Evolutionary conservation across 176 grass and related monocot species (phyloP).

Genomic region (Oryza officinalis): DNA sequence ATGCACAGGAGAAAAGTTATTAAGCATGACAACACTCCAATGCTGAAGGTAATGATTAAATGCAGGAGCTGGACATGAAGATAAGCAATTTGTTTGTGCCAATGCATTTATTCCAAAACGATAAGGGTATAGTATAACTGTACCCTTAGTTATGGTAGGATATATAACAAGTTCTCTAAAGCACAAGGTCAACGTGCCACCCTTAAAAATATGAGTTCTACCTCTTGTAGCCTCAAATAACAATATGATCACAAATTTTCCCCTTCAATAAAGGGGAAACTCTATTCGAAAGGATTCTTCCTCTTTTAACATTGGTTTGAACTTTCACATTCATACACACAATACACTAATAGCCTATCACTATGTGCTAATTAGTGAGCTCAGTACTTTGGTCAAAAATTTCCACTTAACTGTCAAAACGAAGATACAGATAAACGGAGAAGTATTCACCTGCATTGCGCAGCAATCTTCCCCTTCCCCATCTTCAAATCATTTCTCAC

Average conservation of each 20-base stretch:
- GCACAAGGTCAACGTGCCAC: too few relatives aligned
- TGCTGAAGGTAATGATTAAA: background rate
- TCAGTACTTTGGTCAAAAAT: background rate
- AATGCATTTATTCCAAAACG: background rate
- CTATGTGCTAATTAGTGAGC: background rate
- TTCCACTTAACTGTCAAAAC: background rate
- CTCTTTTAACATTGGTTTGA: background rate
- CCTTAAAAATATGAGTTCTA: too few relatives aligned
- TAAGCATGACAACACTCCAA: background rate
- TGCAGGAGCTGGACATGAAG: background rate
- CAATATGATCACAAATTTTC: too few relatives aligned
- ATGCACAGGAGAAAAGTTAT: background rate
- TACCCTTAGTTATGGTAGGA: background rate
- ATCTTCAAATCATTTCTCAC: constrained; percentile 98
- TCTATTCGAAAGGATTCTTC: too few relatives aligned
- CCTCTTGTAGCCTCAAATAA: too few relatives aligned
- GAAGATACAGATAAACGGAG: background rate
- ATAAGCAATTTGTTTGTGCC: background rate
- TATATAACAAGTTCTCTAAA: background rate
- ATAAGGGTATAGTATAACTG: background rate
- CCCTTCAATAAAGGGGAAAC: too few relatives aligned
- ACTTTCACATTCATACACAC: background rate
- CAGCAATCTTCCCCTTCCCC: constrained; percentile 97
- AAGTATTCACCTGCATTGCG: constrained; percentile 81
- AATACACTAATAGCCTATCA: background rate